Base-by-base conservation (phyloP, 176 grass and related monocot genomes). In the Aegilops longissima region DNA sequence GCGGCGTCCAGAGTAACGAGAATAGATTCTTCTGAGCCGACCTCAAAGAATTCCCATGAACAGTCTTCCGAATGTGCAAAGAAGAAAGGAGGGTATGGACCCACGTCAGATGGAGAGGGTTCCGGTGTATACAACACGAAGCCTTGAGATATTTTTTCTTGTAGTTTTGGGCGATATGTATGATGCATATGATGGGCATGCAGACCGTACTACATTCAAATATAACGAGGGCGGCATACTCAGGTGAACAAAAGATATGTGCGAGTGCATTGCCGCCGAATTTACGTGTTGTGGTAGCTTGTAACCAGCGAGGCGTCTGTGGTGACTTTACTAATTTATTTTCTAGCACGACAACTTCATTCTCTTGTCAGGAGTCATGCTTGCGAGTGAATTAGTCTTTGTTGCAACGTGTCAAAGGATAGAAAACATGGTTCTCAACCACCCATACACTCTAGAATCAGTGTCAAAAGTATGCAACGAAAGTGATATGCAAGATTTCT, bases 1-100 rank as follows among this genome's bases (percentile, higher is more conserved):
- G 92, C 58, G 96, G 96, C 17, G 93, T 98, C 70, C 90, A 94
- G 64, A 96, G 86, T 30, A 96, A 94, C 31, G 96, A 98, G 51
- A 98, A 96, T 64, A 93, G 93, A 71, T 89, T 92, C 56, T 98
- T 98, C 70, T 98, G 73, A 91, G 39, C 18, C 51, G 8, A 38
- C 2, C 3, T 2, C 6, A 31, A 9, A 30, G 20, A 25, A 30
- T 54, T 54, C 73, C 25, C 25, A 62, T 29, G 11, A 35, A 4
- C 42, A 9, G 16, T 54, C 51, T 54, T 9, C 59, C 25, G 24
- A 5, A 14, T 61, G 6, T 42, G 35, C 25, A 69, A 25, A 68
- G 33, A 85, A 77, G 40, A 66, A 49, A 42, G 3, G 35, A n/a
- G 23, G 42, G 38, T 62, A 7, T 34, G 39, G 51, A 54, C 51